A percentile compares a stretch with the other conserved stretches of the same genome.
These are phyloP conservation scores for Colletotrichum sp. DNA, from an alignment of 2,329 filamentous ascomycete species.

Conservation along the genomic window DNA sequence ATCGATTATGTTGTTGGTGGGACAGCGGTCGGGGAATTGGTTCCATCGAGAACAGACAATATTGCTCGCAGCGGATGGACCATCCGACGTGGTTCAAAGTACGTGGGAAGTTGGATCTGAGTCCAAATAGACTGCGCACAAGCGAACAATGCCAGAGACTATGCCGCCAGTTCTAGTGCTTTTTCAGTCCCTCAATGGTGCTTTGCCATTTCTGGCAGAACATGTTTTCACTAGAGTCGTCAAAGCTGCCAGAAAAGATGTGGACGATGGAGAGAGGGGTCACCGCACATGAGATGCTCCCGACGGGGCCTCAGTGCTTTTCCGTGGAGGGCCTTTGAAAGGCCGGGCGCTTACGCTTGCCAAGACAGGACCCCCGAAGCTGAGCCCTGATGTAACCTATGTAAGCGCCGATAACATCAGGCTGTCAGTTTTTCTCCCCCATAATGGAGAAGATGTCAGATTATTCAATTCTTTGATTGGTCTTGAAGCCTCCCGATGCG, in stretches of 20 bases:
- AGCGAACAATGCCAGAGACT: background rate
- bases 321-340: background rate
- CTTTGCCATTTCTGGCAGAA: background rate
- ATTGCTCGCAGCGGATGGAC: background rate
- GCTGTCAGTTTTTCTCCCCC: background rate
- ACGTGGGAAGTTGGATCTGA: background rate
- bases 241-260: background rate
- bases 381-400: background rate
- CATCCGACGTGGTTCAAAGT: background rate
- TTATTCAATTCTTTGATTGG: background rate
- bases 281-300: too few species aligned
- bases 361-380: background rate
- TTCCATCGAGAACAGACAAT: background rate
- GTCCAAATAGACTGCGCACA: background rate
- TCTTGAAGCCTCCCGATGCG: background rate
- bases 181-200: background rate
- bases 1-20: background rate
- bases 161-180: too few species aligned
- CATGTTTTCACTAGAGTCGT: background rate
- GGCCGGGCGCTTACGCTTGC: background rate
- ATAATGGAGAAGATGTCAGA: background rate
- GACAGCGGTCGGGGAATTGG: background rate
- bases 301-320: background rate
- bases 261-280: background rate
- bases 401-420: background rate